Base-by-base conservation (phyloP, 768 basidiomycete species). In the Boletus subcaerulescens region DNA sequence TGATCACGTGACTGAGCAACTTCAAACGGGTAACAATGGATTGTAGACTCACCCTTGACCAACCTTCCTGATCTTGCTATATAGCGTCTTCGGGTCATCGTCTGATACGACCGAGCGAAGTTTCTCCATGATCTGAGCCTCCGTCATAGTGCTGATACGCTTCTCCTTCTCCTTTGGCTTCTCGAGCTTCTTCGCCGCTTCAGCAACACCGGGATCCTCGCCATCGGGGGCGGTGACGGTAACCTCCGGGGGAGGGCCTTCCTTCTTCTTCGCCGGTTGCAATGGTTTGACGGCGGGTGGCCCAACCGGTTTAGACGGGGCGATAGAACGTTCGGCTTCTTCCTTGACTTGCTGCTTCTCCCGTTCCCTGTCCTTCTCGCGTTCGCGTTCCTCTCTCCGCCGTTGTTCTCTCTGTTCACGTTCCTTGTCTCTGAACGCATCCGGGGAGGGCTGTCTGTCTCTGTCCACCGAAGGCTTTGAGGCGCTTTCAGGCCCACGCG, bases 41-140 rank as follows among this genome's bases (percentile, higher is more conserved):
- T 41, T 18, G 43, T 57, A 35, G 12, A 80, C 91, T 71, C 70
- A 97, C 93, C 94, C 96, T 72, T 99, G 96, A 33, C 96, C 96
- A 57, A 99, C 93, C 76, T 98, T 99, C 78, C 92, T 94, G 71
- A 98, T 97, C 80, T 97, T 98, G 64, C 88, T 90, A 72, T 98
- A 99, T 18, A 96, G 68, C 61, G 79, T 65, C 73, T 91, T 93
- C 22, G 96, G 96, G 69, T 98, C 96, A 20, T 92, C 87, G 41
- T 82, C 76, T 41, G 80, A 85, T 45, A 98, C 95, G 1, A 98
- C 94, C 59, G 85, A 84, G 60, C 93, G 79, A 61, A 99, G 76
- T 74, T 96, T 97, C 69, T 95, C 92, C 95, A 98, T 97, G 63
- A 98, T 95, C 76, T 99, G 96, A 46, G 87, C 89, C 73, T 99